Evolutionary conservation across 305 asterid species (phyloP), one percentile per base, ranked within the genome.

Genomic region (Fraxinus ornus): DNA sequence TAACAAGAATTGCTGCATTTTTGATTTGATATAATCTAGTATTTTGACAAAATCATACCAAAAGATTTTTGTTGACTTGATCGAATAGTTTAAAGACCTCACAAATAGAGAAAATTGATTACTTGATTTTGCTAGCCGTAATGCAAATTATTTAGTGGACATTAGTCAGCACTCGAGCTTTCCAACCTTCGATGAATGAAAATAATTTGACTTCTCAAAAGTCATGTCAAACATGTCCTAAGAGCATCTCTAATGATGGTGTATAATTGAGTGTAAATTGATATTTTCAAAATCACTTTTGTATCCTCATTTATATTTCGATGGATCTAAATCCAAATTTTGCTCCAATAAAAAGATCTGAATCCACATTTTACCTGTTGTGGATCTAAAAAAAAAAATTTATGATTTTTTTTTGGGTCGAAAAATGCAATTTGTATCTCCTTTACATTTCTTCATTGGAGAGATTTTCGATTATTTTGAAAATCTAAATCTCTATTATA

Each of bases 21-120:
- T 57, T 30, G 81, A 83, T 57, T 49, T 78, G 85, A 22, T 55
- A 52, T 75, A 70, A 33, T 78, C 36, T 55, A 28, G 75, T 79
- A 62, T 9, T 22, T 79, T 26, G 7, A 64, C 28, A 15, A 79
- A 70, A 70, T 70, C 22, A 70, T 70, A 13, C 41, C 73, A 22
- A 24, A 9, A 64, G 35, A 64, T 64, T 64, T 64, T 64, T 2
- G 4, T 70, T 32, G 76, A 70, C 76, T 68, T 68, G 4, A 26
- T 68, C 9, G 33, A 68, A 36, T 13, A 10, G 75, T 28, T 30
- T 68, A 36, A 5, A 28, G 75, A 68, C 26, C 7, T 30, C 19
- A 13, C 75, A 28, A 28, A 30, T 68, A 3, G 75, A 13, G n/a
- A 35, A 26, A 30, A 70, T 24, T 7, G 28, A 64, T 66, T 66